Conservation (phyloP, 805 yeast genomes). For the Spathaspora boniae region DNA sequence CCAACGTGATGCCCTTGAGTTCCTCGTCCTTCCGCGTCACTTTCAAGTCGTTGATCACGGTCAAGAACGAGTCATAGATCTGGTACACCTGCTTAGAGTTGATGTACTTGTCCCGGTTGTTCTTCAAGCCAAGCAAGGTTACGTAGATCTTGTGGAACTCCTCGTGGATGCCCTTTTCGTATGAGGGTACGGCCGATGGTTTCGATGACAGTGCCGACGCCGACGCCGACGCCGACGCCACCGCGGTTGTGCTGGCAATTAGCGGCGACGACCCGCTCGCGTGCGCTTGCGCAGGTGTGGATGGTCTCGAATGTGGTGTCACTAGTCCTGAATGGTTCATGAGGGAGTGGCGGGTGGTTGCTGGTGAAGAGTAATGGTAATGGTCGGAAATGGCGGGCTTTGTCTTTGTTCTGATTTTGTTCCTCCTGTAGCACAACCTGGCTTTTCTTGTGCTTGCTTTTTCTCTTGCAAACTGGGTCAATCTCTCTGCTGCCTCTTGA, state of each 20-base stretch:
- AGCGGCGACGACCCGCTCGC: not conserved
- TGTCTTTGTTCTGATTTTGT: no score
- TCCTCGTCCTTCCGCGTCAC: conserved; percentile 49
- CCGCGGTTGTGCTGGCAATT: not conserved
- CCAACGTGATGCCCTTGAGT: conserved; percentile 32
- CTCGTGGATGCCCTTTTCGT: conserved; percentile 32
- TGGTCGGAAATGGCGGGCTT: no score
- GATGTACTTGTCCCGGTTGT: conserved; percentile 61
- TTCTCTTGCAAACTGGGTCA: no score
- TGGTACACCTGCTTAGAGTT: conserved; percentile 64
- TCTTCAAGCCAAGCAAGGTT: conserved; percentile 41
- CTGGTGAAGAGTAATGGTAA: not conserved
- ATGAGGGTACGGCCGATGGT: conserved; percentile 25
- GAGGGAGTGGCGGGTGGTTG: not conserved
- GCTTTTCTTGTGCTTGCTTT: no score
- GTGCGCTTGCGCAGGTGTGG: no score
- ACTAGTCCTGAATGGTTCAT: conserved; percentile 5
- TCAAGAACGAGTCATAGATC: conserved; percentile 57
- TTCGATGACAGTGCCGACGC: no score
- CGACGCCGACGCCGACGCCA: not conserved
- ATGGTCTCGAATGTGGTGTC: conserved; percentile 10
- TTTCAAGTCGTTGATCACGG: conserved; percentile 50
- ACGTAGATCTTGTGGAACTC: conserved; percentile 24
- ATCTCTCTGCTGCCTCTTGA: no score
- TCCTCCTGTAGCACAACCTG: no score